Evolutionary conservation across 345 rosid genomes (phyloP).

Genomic region (Eucalyptus rudis): DNA sequence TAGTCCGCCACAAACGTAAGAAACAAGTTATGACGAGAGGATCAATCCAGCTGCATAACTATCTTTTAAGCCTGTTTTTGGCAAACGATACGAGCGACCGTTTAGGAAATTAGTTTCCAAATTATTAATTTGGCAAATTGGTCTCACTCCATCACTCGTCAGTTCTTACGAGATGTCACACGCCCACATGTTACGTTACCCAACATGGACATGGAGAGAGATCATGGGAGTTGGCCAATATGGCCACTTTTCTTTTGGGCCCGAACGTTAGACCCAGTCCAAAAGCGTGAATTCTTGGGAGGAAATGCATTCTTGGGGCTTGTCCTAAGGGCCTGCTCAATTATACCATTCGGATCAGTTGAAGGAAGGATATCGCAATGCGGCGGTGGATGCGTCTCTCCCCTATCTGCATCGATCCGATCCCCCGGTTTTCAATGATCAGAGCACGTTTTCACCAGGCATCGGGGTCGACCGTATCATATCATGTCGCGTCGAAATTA

Average conservation of each 20-base stretch:
- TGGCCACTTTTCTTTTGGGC: not conserved
- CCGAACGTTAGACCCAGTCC: not conserved
- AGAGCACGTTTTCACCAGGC: not conserved
- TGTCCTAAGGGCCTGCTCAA: not conserved
- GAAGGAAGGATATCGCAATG: not conserved
- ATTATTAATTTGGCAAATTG: not conserved
- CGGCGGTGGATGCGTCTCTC: not conserved
- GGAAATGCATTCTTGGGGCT: not conserved
- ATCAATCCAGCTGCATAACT: not conserved
- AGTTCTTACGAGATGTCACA: not conserved
- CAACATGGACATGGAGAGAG: not conserved
- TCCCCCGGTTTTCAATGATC: not conserved
- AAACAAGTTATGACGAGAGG: not conserved
- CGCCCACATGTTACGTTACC: not conserved
- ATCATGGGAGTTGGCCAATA: not conserved
- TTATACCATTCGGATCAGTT: not conserved
- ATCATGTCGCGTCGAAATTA: not conserved
- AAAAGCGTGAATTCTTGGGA: not conserved
- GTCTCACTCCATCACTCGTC: not conserved
- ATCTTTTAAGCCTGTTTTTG: not conserved
- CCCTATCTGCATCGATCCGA: not conserved
- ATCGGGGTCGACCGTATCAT: not conserved
- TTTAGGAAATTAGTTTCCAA: not conserved
- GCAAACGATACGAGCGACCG: not conserved
- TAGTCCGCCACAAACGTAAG: not conserved